Evolutionary conservation across 371 early-diverging fungal genomes (phyloP), one percentile per base, ranked within the genome.

Genomic region (Rhizopus sp.): DNA sequence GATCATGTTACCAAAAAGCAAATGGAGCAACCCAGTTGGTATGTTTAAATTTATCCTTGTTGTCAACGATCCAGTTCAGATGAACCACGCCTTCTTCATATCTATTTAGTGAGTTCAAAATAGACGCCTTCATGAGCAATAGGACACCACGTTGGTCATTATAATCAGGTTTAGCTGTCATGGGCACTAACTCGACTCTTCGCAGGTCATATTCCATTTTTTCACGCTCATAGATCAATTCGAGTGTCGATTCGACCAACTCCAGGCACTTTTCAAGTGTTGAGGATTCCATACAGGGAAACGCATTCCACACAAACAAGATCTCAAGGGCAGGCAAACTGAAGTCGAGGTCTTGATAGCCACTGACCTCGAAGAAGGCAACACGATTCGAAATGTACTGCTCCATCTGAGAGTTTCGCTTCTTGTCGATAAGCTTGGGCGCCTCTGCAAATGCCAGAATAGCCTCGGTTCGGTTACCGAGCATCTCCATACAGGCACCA

Each of bases 11-110:
- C 79, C 85, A 86, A 59, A 77, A 83, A 16, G 85, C 76, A 59
- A 82, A 86, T 7, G 87, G 87, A 6, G 81, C 69, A 7, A 84
- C 62, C 83, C 84, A 86, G 37, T 75, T 80, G 31, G 82, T 75
- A 16, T 79, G 68, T 17, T 61, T 65, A 46, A 82, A 76, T 50
- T 73, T 76, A 31, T 69, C 68, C 32, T 73, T 69, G 50, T 83
- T 73, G 50, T 84, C 87, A 50, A 84, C 57, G 23, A 86, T 77
- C 87, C 87, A 86, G 42, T 77, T 80, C 45, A 84, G 48, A 54
- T 80, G 77, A 34, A 69, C 63, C 53, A 80, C 75, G 12, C 73
- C 68, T 33, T 80, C 80, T 3, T 60, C 56, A 16, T 44, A 60
- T 29, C 69, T 63, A 30, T 64, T 63, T 9, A 76, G 52, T 1